Base-by-base conservation (phyloP, 768 basidiomycete species). In the Hericium erinaceus region DNA sequence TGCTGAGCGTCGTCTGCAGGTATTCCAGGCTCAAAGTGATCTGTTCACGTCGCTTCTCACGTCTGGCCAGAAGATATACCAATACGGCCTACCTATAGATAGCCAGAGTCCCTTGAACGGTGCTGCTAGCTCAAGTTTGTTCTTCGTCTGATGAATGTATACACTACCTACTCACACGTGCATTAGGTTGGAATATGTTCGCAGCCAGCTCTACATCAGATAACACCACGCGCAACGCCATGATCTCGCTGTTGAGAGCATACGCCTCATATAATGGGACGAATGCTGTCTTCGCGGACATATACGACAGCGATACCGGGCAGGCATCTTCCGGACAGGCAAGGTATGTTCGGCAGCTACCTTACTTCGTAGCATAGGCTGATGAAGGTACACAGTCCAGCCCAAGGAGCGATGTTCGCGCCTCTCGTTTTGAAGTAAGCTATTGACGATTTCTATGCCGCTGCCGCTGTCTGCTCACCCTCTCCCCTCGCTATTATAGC, bases 151-250 rank as follows among this genome's bases (percentile, higher is more conserved):
- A 26, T 12, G 33, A 40, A 16, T 38, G 11, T 26, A 24, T 7
- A 28, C 33, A 33, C 33, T 6, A 33, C 6, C 9, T 7, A 24
- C 41, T 37, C 52, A 41, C 37, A 60, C 33, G 33, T 6, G 2
- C 4, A 8, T 6, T 10, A 33, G 61, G 46, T 28, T 62, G 59
- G 24, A 60, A 62, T 46, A 54, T 62, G 59, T 60, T 62, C 22
- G 49, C 37, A 4, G 59, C 59, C 2, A 56, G 40, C 24, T 33
- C 33, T 33, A 52, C 48, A 24, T 50, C 54, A 28, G 48, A 54
- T 37, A 49, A 57, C 18, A 26, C 8, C 6, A 20, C 18, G 16
- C 15, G 56, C 18, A 46, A 48, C 24, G 26, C 15, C 13, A 39
- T 40, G 33, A 57, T 61, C 38, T 4, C 56, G 24, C 48, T 46